phyloP scores from a whole-genome alignment of 2,329 filamentous ascomycete genomes.

The Diaporthe longicolla region DNA sequence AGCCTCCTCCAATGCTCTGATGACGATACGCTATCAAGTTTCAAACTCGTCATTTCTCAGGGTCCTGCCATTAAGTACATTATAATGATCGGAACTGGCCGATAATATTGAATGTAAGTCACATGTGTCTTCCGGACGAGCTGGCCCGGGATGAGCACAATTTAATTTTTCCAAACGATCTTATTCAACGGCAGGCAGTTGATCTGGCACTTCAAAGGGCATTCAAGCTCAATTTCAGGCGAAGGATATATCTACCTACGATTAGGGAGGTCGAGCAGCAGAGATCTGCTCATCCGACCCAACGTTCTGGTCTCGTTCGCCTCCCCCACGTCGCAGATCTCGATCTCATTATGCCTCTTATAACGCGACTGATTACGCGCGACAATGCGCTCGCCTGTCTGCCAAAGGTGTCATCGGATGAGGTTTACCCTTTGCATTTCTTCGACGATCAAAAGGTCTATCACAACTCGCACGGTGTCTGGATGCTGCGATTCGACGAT shows the following conservation, averaged over 20 bases:
- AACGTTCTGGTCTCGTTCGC: neutral
- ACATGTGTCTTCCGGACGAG: neutral
- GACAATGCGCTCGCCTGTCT: neutral
- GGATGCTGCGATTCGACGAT: conserved; percentile 49
- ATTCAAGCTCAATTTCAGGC: neutral
- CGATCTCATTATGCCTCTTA: neutral
- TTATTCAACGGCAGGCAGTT: neutral
- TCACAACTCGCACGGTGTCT: conserved; percentile 46
- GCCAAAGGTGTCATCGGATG: conserved; percentile 23
- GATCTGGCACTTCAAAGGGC: neutral
- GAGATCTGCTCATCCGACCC: neutral
- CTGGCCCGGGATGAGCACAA: neutral
- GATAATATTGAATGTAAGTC: neutral
- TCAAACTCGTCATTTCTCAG: neutral
- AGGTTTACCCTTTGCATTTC: conserved; percentile 46
- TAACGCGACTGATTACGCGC: neutral
- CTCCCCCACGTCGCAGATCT: too few relatives aligned
- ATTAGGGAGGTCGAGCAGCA: neutral
- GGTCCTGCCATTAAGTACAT: neutral
- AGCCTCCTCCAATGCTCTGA: neutral
- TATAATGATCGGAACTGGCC: neutral
- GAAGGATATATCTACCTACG: neutral
- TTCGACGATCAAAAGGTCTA: conserved; percentile 48
- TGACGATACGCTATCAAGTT: neutral
- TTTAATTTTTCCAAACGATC: neutral